A percentile compares a stretch with the other conserved stretches of the same genome.
Evolutionary conservation across 2,329 filamentous ascomycete genomes (phyloP).

Genomic region (Eutypa lata): DNA sequence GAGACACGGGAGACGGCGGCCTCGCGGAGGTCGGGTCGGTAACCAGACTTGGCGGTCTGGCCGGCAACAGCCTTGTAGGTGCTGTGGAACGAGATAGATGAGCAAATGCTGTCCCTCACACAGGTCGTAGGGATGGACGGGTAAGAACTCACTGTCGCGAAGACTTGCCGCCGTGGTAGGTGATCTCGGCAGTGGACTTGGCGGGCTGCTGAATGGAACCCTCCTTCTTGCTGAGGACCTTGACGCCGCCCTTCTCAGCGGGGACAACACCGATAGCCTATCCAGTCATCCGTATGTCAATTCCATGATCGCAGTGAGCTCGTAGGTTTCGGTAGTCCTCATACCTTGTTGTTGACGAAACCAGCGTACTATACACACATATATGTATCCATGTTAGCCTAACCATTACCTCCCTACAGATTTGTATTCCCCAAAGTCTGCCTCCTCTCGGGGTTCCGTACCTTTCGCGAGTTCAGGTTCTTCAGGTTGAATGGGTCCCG

Average conservation of each 20-base stretch:
- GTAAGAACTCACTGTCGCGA: constrained; percentile 69
- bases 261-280: constrained; percentile 80
- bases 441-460: constrained; percentile 31
- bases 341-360: constrained; percentile 91
- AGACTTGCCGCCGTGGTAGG: constrained; percentile 69
- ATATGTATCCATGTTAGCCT: constrained; percentile 30
- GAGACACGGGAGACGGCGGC: constrained; percentile 82
- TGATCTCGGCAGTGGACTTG: constrained; percentile 59
- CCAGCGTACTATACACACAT: constrained; percentile 80
- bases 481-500: constrained; percentile 89
- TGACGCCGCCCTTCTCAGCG: constrained; percentile 74
- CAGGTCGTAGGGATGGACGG: background rate
- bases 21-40: constrained; percentile 76
- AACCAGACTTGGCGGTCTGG: constrained; percentile 77
- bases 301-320: constrained; percentile 5
- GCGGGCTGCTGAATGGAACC: constrained; percentile 71
- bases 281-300: constrained; percentile 49
- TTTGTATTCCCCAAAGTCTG: background rate
- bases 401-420: constrained; percentile 2
- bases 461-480: constrained; percentile 91
- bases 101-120: constrained; percentile 2
- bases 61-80: constrained; percentile 87
- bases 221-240: constrained; percentile 81
- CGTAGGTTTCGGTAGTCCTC: constrained; percentile 12
- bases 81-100: constrained; percentile 42